These are phyloP conservation scores for Paramecium pentaurelia DNA, from an alignment of 73 alveolate genomes.

Conservation along the genomic window DNA sequence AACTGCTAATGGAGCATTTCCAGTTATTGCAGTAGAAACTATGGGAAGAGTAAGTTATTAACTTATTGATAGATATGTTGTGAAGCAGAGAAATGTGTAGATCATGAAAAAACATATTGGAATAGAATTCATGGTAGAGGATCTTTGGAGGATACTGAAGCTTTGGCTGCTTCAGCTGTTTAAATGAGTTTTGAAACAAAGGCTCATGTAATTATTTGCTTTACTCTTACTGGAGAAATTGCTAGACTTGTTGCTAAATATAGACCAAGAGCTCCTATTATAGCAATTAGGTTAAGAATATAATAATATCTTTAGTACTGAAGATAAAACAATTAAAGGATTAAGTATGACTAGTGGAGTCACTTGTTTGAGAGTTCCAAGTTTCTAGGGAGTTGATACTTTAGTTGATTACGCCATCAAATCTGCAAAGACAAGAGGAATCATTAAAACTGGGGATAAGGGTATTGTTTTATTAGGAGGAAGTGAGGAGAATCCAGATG, in stretches of 20 bases:
- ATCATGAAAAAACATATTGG: slow-evolving; percentile 57
- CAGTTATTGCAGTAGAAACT: slow-evolving; percentile 81
- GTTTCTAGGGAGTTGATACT: slow-evolving; percentile 71
- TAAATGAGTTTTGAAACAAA: slow-evolving; percentile 73
- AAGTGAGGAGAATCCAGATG: slow-evolving; percentile 88
- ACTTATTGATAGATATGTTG: slow-evolving; percentile 57
- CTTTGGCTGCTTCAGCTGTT: slow-evolving; percentile 80
- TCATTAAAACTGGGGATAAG: slow-evolving; percentile 83
- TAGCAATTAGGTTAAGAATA: slow-evolving; percentile 57
- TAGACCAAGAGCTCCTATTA: slow-evolving; percentile 79
- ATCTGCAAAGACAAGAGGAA: slow-evolving; percentile 80
- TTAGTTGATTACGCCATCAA: slow-evolving; percentile 69
- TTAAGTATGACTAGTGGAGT: slow-evolving; percentile 80
- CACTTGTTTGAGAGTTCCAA: slow-evolving; percentile 70
- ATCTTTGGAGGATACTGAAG: slow-evolving; percentile 68
- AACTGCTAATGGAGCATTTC: slow-evolving; percentile 92
- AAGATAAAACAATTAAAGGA: slow-evolving; percentile 68
- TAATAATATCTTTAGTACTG: slow-evolving; percentile 60
- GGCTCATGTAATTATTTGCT: slow-evolving; percentile 71
- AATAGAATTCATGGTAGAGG: slow-evolving; percentile 61
- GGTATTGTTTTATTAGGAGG: slow-evolving; percentile 84
- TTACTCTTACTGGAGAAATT: slow-evolving; percentile 79
- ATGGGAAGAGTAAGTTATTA: slow-evolving; percentile 60
- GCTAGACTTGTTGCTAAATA: slow-evolving; percentile 85
- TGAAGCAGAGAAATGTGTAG: slow-evolving; percentile 76